Evolutionary conservation across 2,329 filamentous ascomycete species (phyloP), one percentile per base, ranked within the genome.

Genomic region (Aureobasidium pullulans): DNA sequence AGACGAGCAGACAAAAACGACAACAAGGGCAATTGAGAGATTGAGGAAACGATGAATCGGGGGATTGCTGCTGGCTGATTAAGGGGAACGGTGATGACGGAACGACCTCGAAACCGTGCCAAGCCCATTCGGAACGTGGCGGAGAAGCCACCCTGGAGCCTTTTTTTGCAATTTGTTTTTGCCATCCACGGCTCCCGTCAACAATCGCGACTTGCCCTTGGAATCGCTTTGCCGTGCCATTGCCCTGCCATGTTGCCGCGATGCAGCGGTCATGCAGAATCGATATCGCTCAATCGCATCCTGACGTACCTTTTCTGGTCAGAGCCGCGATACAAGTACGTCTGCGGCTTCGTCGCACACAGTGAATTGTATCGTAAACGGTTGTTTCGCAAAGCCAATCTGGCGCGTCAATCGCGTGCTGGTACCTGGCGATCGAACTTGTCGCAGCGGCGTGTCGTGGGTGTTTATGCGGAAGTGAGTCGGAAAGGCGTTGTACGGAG

Each of bases 31-130:
- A 37, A 52, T 52, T 11, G 36, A 31, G 36, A 52, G 48, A 31
- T 31, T 52, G 48, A 31, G 48, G 9, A 13, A 16, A 46, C 29
- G 52, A 37, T 34, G 37, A 44, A 46, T 34, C 40, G 52, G 40
- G 29, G 40, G 28, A 13, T 42, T 34, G 50, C 42, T 46, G 4
- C 32, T 40, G 54, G 54, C 54, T 57, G 54, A 57, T 57, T 39
- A 57, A 57, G 43, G 54, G 43, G 43, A 48, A 47, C 43, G 54
- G 54, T 28, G 19, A 48, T 47, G 54, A 57, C 43, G 54, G 54
- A 47, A 48, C 54, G 40, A 48, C 23, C 31, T 36, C 42, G 42
- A 43, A 32, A 23, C 6, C 39, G 39, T 39, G 50, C 50, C 50
- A 44, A 56, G 39, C 9, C 31, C 39, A 28, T 1, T 32, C 52